Evolutionary conservation across 2,329 filamentous ascomycete species (phyloP).

Genomic region (Calonectria pauciramosa): DNA sequence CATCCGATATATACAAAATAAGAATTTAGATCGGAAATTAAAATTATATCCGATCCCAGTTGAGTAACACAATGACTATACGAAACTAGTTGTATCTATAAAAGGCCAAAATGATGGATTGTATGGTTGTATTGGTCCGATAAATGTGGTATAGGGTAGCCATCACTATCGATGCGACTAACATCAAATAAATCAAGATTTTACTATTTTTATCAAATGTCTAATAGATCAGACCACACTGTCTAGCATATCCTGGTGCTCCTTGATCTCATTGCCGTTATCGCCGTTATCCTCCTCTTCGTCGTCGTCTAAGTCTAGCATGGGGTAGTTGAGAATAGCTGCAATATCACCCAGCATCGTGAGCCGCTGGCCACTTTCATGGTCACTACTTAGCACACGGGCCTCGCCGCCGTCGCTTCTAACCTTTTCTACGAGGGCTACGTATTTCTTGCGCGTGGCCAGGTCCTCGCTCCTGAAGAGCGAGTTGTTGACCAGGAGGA

Average conservation of each 20-base stretch:
- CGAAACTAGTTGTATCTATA: not conserved
- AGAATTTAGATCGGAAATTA: not conserved
- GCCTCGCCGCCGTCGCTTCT: conserved; percentile 88
- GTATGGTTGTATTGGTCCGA: not conserved
- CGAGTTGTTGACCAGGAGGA: conserved; percentile 87
- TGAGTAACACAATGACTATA: not conserved
- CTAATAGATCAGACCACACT: conserved; percentile 49
- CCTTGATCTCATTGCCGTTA: conserved; percentile 46
- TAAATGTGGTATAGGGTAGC: conserved; percentile 14
- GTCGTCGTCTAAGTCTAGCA: conserved; percentile 84
- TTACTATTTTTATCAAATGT: conserved; percentile 25
- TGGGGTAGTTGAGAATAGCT: conserved; percentile 89
- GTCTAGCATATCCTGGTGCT: conserved; percentile 34
- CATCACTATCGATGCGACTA: not conserved
- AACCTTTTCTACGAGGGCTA: conserved; percentile 89
- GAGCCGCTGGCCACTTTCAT: conserved; percentile 91
- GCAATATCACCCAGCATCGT: conserved; percentile 90
- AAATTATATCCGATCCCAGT: not conserved
- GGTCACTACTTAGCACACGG: conserved; percentile 89
- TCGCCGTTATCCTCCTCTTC: conserved; percentile 59
- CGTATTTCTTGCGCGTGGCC: conserved; percentile 82
- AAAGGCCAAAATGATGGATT: not conserved
- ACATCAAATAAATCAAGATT: conserved; percentile 18
- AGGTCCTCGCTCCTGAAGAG: conserved; percentile 89
- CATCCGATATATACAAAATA: not conserved